Conservation (phyloP, 1,139 yeast genomes). For the Casaregolazyma lundiana region DNA sequence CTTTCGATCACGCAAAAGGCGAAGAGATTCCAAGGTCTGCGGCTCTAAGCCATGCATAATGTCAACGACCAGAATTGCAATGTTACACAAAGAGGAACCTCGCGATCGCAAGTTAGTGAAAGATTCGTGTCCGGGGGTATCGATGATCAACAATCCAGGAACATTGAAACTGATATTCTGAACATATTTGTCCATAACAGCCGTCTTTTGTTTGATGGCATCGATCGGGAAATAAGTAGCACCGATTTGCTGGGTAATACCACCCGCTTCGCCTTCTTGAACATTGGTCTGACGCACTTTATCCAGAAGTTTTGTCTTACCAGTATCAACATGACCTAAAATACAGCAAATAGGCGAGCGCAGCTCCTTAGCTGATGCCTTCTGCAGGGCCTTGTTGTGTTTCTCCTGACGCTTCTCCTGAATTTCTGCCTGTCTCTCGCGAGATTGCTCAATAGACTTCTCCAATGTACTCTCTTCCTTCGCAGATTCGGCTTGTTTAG, state of each 20-base stretch:
- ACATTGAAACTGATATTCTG: constrained; percentile 78
- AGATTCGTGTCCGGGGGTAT: constrained; percentile 99
- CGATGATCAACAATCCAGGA: constrained; percentile 94
- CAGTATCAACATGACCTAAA: constrained; percentile 99
- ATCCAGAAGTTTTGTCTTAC: constrained; percentile 94
- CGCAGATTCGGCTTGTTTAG: constrained; percentile 19
- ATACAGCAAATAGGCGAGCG: constrained; percentile 99
- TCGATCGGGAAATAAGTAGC: constrained; percentile 99
- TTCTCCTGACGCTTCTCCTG: constrained; percentile 39
- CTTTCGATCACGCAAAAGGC: constrained; percentile 89
- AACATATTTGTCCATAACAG: constrained; percentile 83
- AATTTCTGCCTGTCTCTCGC: constrained; percentile 26
- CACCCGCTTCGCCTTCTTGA: constrained; percentile 99
- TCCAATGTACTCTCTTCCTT: constrained; percentile 30
- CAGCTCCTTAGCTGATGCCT: constrained; percentile 43
- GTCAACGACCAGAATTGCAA: constrained; percentile 96
- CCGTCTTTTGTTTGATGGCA: constrained; percentile 85
- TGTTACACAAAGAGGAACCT: constrained; percentile 98
- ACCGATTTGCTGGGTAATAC: constrained; percentile 99
- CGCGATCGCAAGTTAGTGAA: constrained; percentile 96
- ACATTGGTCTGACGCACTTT: constrained; percentile 98
- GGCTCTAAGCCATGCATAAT: constrained; percentile 99
- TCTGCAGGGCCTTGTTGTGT: constrained; percentile 36
- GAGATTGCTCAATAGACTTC: constrained; percentile 26
- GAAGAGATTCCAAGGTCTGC: constrained; percentile 91